Conservation (phyloP, 257 asterid genomes). For the Cruciata laevipes region DNA sequence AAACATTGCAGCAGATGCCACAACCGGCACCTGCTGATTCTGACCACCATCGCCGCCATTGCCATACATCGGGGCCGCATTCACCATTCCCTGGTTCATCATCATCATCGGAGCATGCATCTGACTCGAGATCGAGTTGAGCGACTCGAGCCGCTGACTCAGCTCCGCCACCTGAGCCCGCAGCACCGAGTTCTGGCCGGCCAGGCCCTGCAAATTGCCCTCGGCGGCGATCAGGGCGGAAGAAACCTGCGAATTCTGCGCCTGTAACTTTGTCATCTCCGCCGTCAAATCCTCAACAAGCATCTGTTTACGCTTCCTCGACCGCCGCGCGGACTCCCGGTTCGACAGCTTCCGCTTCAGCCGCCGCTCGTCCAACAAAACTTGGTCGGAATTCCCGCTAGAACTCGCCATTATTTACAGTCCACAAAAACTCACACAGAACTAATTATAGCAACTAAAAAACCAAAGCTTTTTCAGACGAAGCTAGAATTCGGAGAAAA, state of each 20-base stretch:
- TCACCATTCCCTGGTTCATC: slow-evolving; percentile 24
- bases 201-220: slow-evolving; percentile 42
- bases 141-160: slow-evolving; percentile 55
- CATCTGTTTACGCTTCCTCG: slow-evolving; percentile 81
- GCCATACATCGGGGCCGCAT: slow-evolving; percentile 46
- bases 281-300: slow-evolving; percentile 65
- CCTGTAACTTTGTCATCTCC: slow-evolving; percentile 40
- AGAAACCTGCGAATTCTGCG: slow-evolving; percentile 43
- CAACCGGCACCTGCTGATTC: slow-evolving; percentile 42
- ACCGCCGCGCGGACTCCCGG: slow-evolving; percentile 86
- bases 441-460: neutral
- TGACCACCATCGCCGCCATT: slow-evolving; percentile 4
- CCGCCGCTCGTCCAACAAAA: slow-evolving; percentile 51
- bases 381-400: slow-evolving; percentile 53
- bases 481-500: slow-evolving; percentile 42
- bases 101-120: slow-evolving; percentile 16
- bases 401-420: slow-evolving; percentile 14
- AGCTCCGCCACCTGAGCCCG: slow-evolving; percentile 79
- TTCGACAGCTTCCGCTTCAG: slow-evolving; percentile 83
- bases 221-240: slow-evolving; percentile 35
- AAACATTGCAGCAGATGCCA: slow-evolving; percentile 62
- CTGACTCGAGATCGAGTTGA: slow-evolving; percentile 49
- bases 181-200: slow-evolving; percentile 65
- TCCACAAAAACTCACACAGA: neutral
- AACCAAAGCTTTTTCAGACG: slow-evolving; percentile 14